Evolutionary conservation across 257 asterid species (phyloP).

Genomic region (Primulina tabacum): DNA sequence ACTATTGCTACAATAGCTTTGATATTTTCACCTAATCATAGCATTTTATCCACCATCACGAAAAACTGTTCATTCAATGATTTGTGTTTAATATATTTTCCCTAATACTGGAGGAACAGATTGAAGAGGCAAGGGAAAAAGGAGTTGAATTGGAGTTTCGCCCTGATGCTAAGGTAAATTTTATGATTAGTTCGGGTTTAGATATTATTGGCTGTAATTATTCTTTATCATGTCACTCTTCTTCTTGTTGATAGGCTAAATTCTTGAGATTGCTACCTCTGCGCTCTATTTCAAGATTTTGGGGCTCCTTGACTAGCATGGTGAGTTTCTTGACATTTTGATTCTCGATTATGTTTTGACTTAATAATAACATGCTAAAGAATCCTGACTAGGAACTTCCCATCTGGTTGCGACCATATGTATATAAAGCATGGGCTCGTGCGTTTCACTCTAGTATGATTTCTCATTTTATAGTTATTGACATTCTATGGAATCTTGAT

Average conservation of each 20-base stretch:
- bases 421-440: slow-evolving; percentile 86
- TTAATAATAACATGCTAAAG: slow-evolving; percentile 20
- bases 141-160: slow-evolving; percentile 78
- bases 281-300: slow-evolving; percentile 81
- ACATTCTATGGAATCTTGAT: slow-evolving; percentile 10
- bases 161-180: slow-evolving; percentile 81
- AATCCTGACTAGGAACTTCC: slow-evolving; percentile 75
- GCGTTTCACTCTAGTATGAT: slow-evolving; percentile 91
- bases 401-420: slow-evolving; percentile 78
- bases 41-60: slow-evolving; percentile 5
- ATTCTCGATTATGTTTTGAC: slow-evolving; percentile 19
- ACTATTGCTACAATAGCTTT: slow-evolving; percentile 6
- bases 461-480: slow-evolving; percentile 15
- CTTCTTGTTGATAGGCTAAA: slow-evolving; percentile 54
- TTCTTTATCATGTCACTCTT: slow-evolving; percentile 19
- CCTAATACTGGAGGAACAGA: slow-evolving; percentile 43
- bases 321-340: slow-evolving; percentile 45
- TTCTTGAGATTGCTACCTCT: slow-evolving; percentile 78
- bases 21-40: slow-evolving; percentile 11
- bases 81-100: slow-evolving; percentile 25
- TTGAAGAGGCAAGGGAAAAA: slow-evolving; percentile 66
- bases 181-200: neutral
- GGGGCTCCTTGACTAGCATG: slow-evolving; percentile 72
- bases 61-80: slow-evolving; percentile 6
- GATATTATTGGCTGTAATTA: slow-evolving; percentile 3